A percentile compares a stretch with the other conserved stretches of the same genome.
Conservation (phyloP, 2,329 filamentous ascomycete genomes). For the Botryosphaeria dothidea region DNA sequence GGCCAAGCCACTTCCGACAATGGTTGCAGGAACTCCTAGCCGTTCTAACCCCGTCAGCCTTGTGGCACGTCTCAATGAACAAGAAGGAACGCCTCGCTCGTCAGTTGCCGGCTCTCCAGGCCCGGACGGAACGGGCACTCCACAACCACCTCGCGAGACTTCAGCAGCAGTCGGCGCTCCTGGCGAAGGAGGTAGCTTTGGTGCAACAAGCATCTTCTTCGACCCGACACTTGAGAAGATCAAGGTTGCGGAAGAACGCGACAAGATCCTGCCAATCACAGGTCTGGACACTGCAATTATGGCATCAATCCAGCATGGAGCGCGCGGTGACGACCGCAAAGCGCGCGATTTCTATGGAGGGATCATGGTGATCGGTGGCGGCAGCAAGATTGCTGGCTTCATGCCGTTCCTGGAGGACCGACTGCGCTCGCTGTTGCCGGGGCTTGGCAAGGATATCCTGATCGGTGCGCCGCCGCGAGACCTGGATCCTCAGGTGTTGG, state of each 20-base stretch:
- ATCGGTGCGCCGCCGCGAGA: slow-evolving; percentile 77
- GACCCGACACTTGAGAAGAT: slow-evolving; percentile 51
- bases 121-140: slow-evolving; percentile 70
- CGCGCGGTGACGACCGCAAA: slow-evolving; percentile 88
- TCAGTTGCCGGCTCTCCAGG: slow-evolving; percentile 87
- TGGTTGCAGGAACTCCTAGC: slow-evolving; percentile 57
- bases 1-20: slow-evolving; percentile 34
- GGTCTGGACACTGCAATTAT: slow-evolving; percentile 88
- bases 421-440: slow-evolving; percentile 65
- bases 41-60: slow-evolving; percentile 67
- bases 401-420: slow-evolving; percentile 80
- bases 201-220: slow-evolving; percentile 50
- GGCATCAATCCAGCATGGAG: slow-evolving; percentile 83
- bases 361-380: slow-evolving; percentile 42
- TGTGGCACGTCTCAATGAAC: slow-evolving; percentile 66
- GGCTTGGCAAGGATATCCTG: slow-evolving; percentile 66
- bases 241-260: slow-evolving; percentile 64
- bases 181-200: slow-evolving; percentile 33
- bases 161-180: slow-evolving; percentile 43
- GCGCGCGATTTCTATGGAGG: slow-evolving; percentile 72
- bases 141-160: slow-evolving; percentile 52
- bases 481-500: slow-evolving; percentile 94
- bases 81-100: slow-evolving; percentile 74
- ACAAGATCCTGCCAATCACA: slow-evolving; percentile 77
- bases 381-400: slow-evolving; percentile 62